Percentiles rank a stretch among this genome's conserved stretches.
Evolutionary conservation across 2,329 filamentous ascomycete species (phyloP).

Genomic region (Cercospora berteroae): DNA sequence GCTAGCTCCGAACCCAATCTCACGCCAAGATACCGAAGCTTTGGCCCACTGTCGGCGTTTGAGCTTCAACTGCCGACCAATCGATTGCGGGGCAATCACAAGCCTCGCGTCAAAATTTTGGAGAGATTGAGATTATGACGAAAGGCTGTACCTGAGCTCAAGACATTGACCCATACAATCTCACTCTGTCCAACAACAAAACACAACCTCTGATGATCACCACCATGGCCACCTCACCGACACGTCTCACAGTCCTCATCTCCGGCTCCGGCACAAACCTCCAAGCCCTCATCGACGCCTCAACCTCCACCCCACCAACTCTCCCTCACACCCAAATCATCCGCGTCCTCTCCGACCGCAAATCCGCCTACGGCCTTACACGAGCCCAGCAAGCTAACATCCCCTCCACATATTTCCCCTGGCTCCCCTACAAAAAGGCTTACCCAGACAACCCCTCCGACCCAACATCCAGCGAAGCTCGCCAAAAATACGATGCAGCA

Average conservation of each 20-base stretch:
- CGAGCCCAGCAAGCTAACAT: conserved; percentile 62
- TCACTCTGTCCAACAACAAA: not conserved
- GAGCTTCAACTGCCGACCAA: not conserved
- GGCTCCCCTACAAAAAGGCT: conserved; percentile 71
- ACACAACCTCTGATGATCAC: not conserved
- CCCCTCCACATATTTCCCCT: conserved; percentile 76
- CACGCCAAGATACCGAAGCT: conserved; percentile 2
- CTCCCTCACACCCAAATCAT: conserved; percentile 56
- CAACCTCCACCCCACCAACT: conserved; percentile 38
- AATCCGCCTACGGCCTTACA: conserved; percentile 62
- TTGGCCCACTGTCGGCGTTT: not conserved
- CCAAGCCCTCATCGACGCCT: conserved; percentile 69
- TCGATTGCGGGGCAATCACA: not conserved
- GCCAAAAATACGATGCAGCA: conserved; percentile 71
- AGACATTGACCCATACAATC: not conserved
- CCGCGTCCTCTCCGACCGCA: conserved; percentile 65
- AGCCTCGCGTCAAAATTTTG: conserved; percentile 11
- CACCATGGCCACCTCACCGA: conserved; percentile 14
- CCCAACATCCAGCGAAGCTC: conserved; percentile 46
- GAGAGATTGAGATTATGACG: not conserved
- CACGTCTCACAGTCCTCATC: conserved; percentile 47
- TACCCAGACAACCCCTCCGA: conserved; percentile 55
- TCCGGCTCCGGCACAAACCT: conserved; percentile 75
- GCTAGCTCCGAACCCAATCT: not conserved
- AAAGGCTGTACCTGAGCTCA: not conserved